Evolutionary conservation across 2,329 filamentous ascomycete genomes (phyloP).

Genomic region (Aspergillus pseudotamarii): DNA sequence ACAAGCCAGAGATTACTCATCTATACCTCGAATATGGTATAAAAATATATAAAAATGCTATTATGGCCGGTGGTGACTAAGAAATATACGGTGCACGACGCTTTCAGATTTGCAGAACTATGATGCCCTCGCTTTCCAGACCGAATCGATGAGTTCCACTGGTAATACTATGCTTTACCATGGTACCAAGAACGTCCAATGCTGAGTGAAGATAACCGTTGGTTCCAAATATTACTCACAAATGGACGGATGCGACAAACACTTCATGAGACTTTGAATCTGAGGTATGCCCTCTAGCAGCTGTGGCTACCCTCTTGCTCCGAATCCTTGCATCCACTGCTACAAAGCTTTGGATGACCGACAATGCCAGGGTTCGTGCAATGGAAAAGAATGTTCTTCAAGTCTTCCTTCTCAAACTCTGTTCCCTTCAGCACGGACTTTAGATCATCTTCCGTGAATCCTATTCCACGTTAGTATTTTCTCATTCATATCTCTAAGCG

Average conservation of each 20-base stretch:
- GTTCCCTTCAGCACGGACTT: conserved; percentile 30
- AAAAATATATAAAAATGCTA: too few relatives aligned
- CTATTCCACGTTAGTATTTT: conserved; percentile 15
- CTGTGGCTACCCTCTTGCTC: conserved; percentile 33
- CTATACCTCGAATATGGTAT: too few relatives aligned
- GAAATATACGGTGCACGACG: too few relatives aligned
- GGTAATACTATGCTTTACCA: not conserved
- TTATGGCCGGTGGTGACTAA: too few relatives aligned
- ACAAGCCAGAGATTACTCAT: too few relatives aligned
- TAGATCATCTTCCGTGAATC: conserved; percentile 33
- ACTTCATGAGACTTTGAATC: not conserved
- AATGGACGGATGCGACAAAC: not conserved
- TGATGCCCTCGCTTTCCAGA: too few relatives aligned
- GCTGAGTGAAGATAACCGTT: not conserved
- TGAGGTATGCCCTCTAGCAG: conserved; percentile 11
- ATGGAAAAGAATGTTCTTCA: conserved; percentile 37
- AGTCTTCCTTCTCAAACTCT: conserved; percentile 28
- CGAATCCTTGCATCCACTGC: conserved; percentile 30
- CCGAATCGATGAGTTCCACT: too few relatives aligned
- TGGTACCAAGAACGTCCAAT: not conserved
- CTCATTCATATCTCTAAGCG: not conserved
- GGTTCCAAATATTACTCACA: not conserved
- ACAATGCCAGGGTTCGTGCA: conserved; percentile 38
- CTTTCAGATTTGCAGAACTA: too few relatives aligned
- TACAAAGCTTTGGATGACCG: conserved; percentile 36